Evolutionary conservation across 2,329 filamentous ascomycete species (phyloP).

Genomic region (Exutisphaerella laricina): DNA sequence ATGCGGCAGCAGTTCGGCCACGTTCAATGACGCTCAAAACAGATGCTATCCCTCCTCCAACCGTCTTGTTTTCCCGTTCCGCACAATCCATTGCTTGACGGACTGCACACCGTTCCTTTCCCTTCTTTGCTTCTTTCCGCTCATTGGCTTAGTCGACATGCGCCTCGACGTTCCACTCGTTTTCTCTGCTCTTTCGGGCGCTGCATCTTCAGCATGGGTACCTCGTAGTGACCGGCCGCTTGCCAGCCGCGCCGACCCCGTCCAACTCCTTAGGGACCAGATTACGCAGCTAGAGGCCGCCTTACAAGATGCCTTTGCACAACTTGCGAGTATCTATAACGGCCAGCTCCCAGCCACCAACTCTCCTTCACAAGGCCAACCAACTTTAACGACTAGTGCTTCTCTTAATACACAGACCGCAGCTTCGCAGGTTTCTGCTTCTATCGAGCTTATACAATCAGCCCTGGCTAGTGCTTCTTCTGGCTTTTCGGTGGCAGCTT

Average conservation of each 20-base stretch:
- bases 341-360: constrained; percentile 8
- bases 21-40: constrained; percentile 11
- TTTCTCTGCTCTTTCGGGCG: constrained; percentile 16
- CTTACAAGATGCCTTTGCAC: constrained; percentile 14
- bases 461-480: constrained; percentile 3
- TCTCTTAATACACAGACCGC: constrained; percentile 11
- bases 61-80: constrained; percentile 11
- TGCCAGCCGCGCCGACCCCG: constrained; percentile 10
- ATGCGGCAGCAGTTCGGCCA: constrained; percentile 15
- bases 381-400: constrained; percentile 12
- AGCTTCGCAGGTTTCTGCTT: constrained; percentile 2
- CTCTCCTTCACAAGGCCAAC: constrained; percentile 11
- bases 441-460: constrained; percentile 4
- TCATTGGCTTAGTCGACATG: constrained; percentile 16
- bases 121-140: constrained; percentile 9
- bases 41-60: constrained; percentile 11
- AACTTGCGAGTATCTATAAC: constrained; percentile 16
- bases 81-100: constrained; percentile 17
- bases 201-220: constrained; percentile 24
- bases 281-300: constrained; percentile 18
- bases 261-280: constrained; percentile 13
- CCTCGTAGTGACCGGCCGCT: constrained; percentile 13
- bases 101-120: constrained; percentile 10
- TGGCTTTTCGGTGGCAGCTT: not conserved
- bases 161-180: constrained; percentile 23